A percentile compares a stretch with the other conserved stretches of the same genome.
phyloP scores from a whole-genome alignment of 164 flowering plant genomes.

The Malania oleifera region DNA sequence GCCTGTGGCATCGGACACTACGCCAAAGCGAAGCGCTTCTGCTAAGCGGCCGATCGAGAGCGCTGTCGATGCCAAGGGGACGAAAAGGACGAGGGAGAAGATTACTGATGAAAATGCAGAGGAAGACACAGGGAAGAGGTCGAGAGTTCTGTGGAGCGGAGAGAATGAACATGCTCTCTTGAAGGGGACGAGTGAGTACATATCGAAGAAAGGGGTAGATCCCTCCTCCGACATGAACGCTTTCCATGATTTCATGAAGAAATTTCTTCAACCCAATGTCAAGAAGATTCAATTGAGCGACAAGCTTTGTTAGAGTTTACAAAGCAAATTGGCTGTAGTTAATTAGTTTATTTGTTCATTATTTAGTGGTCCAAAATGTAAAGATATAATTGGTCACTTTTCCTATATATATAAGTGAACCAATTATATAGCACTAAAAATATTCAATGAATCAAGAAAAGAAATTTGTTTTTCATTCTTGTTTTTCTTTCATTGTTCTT shows the following conservation, averaged over 20 bases:
- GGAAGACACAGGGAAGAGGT: slow-evolving; percentile 10
- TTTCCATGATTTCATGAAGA: slow-evolving; percentile 26
- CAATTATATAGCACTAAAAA: too few relatives aligned
- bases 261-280: slow-evolving; percentile 16
- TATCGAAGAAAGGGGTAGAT: slow-evolving; percentile 16
- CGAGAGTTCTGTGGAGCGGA: slow-evolving; percentile 27
- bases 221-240: slow-evolving; percentile 15
- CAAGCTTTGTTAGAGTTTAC: too few relatives aligned
- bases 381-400: too few relatives aligned
- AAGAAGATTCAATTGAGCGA: slow-evolving; percentile 16
- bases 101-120: not conserved
- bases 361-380: too few relatives aligned
- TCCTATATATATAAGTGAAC: too few relatives aligned
- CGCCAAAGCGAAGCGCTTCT: slow-evolving; percentile 9
- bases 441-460: too few relatives aligned
- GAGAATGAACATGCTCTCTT: slow-evolving; percentile 29
- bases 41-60: slow-evolving; percentile 17
- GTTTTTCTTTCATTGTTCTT: too few relatives aligned
- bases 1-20: not conserved
- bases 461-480: too few relatives aligned
- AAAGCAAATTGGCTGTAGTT: too few relatives aligned
- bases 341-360: too few relatives aligned
- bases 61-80: not conserved
- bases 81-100: slow-evolving; percentile 25
- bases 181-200: slow-evolving; percentile 28